Percentiles rank a stretch among this genome's conserved stretches.
These are phyloP conservation scores for Metschnikowia orientalis DNA, from an alignment of 805 yeast genomes.

Conservation along the genomic window DNA sequence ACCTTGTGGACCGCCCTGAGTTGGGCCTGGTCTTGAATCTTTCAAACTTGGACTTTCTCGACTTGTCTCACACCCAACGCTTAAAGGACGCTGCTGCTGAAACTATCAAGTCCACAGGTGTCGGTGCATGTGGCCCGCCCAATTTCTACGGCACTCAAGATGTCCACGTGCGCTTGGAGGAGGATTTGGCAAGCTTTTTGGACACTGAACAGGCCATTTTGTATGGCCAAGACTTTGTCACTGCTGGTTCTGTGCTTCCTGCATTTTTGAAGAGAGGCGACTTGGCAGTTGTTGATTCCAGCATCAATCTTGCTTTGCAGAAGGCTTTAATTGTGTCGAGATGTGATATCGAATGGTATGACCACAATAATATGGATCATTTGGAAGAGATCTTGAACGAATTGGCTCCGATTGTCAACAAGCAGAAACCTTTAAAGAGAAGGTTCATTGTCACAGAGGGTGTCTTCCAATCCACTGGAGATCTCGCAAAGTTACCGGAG, in stretches of 20 bases:
- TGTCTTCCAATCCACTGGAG: conserved; percentile 76
- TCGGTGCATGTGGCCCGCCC: conserved; percentile 98
- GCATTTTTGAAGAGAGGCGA: conserved; percentile 96
- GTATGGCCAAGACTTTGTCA: conserved; percentile 89
- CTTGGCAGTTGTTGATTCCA: conserved; percentile 79
- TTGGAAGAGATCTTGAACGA: conserved; percentile 65
- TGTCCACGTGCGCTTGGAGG: conserved; percentile 76
- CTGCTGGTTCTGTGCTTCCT: conserved; percentile 84
- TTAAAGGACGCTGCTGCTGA: conserved; percentile 52
- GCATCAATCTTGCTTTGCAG: conserved; percentile 71
- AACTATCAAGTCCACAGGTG: conserved; percentile 70
- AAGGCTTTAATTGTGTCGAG: conserved; percentile 86
- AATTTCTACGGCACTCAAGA: conserved; percentile 96
- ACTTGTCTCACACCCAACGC: conserved; percentile 46
- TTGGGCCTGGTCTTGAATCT: conserved; percentile 51
- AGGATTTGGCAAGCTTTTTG: conserved; percentile 67
- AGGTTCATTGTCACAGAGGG: conserved; percentile 92
- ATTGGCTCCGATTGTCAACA: conserved; percentile 53
- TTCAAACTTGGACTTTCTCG: conserved; percentile 67
- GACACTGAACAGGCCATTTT: conserved; percentile 75
- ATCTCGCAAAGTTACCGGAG: conserved; percentile 63
- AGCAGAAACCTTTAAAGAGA: conserved; percentile 76
- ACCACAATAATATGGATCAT: conserved; percentile 86
- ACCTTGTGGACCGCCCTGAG: conserved; percentile 24
- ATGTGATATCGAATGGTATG: conserved; percentile 75